A percentile compares a stretch with the other conserved stretches of the same genome.
These are phyloP conservation scores for Craspedostauros australis DNA, from an alignment of 108 stramenopile species.

Conservation along the genomic window DNA sequence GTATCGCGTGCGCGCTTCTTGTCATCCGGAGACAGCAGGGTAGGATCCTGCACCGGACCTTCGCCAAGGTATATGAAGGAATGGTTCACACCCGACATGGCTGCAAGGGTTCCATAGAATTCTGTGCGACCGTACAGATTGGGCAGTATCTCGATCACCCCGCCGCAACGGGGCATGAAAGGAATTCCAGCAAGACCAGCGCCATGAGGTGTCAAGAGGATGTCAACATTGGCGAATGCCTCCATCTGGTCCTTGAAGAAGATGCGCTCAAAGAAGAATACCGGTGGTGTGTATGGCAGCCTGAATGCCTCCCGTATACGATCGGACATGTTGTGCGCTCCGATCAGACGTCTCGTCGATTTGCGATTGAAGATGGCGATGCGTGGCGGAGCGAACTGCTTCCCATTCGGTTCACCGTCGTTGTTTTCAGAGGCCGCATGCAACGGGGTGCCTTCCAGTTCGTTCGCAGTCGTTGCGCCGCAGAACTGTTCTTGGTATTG, in stretches of 20 bases:
- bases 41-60: no score
- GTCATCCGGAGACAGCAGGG: no score
- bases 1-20: no score
- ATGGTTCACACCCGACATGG: neutral
- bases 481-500: no score
- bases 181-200: slow-evolving; percentile 12
- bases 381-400: neutral
- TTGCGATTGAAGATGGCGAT: slow-evolving; percentile 10
- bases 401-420: neutral
- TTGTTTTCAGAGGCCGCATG: no score
- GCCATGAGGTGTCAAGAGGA: slow-evolving; percentile 28
- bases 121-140: slow-evolving; percentile 3
- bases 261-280: slow-evolving; percentile 3
- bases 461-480: no score
- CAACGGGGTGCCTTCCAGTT: no score
- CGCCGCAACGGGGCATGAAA: slow-evolving; percentile 25
- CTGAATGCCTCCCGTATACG: slow-evolving; percentile 2
- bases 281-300: neutral
- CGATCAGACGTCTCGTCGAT: neutral
- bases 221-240: slow-evolving; percentile 10
- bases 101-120: slow-evolving; percentile 12
- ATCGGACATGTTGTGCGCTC: neutral
- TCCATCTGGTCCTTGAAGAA: slow-evolving; percentile 6
- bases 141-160: slow-evolving; percentile 27
- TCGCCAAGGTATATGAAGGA: slow-evolving; percentile 5